Evolutionary conservation across 75 land plant genomes (phyloP), one percentile per base, ranked within the genome.

Genomic region (Pinus albicaulis): DNA sequence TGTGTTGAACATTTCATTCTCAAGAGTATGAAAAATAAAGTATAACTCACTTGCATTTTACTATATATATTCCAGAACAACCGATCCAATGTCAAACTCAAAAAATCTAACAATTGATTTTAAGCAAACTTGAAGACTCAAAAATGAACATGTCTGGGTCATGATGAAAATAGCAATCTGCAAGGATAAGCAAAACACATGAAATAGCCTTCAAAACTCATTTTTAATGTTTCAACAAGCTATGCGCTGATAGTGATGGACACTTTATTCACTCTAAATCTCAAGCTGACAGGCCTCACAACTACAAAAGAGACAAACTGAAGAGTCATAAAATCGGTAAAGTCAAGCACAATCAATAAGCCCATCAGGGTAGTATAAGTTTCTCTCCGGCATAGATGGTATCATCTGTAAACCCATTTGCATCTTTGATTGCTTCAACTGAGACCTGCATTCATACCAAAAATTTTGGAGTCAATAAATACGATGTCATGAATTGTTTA

Each of bases 401-500:
- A 17, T 64, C 38, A 64, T 64, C 68, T 16, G 68, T 16, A 64
- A 64, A 36, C 68, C 41, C 68, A 64, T 64, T 64, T 64, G 38
- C 68, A 31, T 41, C 68, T 64, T 64, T 64, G 68, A 64, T 64
- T 64, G 68, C 31, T 28, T 64, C 68, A 64, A 64, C 34, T 34
- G 68, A 64, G 34, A 64, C 68, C 68, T 64, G 68, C 68, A 64
- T 31, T 64, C 68, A 31, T 34, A n/a, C 34, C n/a, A 64, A 16
- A 64, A 16, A 64, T 31, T 22, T 14, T 2, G 5, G 20, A 64
- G 34, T 64, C 34, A 64, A 64, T 64, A 64, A 10, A 48, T 48
- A 48, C 53, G 10, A 48, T 64, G 38, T 17, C 68, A 34, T 64
- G 68, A 20, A 28, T 64, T 48, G 31, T 5, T 17, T 64, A 31